These are phyloP conservation scores for Tuber melanosporum DNA, from an alignment of 495 filamentous ascomycete genomes.

Conservation along the genomic window DNA sequence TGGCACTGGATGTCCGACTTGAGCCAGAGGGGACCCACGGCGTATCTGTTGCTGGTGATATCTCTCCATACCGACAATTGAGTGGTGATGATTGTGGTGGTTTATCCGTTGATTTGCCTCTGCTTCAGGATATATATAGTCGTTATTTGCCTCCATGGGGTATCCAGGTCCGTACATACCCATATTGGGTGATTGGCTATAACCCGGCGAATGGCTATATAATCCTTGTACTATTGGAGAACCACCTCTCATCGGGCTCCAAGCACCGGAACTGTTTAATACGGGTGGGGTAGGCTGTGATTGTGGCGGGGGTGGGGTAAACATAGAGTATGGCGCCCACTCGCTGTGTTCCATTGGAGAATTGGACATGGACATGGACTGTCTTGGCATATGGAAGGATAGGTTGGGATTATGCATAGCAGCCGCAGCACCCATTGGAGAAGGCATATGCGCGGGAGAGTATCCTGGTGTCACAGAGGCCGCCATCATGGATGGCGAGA, in stretches of 20 bases:
- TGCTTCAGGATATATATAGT: constrained; percentile 26
- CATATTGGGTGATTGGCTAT: constrained; percentile 31
- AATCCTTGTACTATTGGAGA: constrained; percentile 33
- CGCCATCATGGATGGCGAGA: constrained; percentile 31
- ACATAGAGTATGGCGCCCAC: constrained; percentile 33
- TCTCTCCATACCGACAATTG: constrained; percentile 43
- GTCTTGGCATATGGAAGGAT: constrained; percentile 38
- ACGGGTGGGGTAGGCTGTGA: constrained; percentile 36
- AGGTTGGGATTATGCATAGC: constrained; percentile 25
- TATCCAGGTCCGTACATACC: constrained; percentile 18
- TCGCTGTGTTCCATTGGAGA: constrained; percentile 29
- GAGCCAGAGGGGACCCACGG: constrained; percentile 44
- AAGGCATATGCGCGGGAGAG: constrained; percentile 23
- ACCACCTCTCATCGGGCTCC: constrained; percentile 33
- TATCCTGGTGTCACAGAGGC: constrained; percentile 12
- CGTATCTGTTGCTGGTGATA: constrained; percentile 43
- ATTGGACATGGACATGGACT: constrained; percentile 37
- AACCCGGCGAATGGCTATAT: constrained; percentile 11
- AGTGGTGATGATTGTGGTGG: constrained; percentile 35
- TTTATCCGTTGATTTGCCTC: constrained; percentile 23
- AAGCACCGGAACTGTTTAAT: constrained; percentile 32
- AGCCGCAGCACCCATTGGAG: constrained; percentile 27
- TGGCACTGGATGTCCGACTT: constrained; percentile 28
- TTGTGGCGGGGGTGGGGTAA: constrained; percentile 27
- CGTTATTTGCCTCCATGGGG: constrained; percentile 21